These are phyloP conservation scores for Colletotrichum caudatum DNA, from an alignment of 2,329 filamentous ascomycete species.

Conservation along the genomic window DNA sequence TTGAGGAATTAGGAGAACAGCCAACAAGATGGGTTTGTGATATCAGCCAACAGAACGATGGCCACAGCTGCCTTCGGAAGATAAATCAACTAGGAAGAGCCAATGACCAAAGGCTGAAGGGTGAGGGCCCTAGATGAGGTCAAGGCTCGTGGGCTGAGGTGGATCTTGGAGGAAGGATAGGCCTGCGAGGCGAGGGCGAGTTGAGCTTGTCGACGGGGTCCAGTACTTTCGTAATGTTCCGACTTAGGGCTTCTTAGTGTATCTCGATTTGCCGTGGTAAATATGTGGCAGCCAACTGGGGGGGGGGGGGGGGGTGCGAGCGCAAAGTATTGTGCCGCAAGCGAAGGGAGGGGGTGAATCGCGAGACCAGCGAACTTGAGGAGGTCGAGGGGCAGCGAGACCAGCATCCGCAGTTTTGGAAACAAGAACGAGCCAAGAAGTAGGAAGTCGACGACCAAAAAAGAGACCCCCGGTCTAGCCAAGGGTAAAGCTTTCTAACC, in stretches of 20 bases:
- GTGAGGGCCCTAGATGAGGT: slow-evolving; percentile 39
- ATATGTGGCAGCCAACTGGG: slow-evolving; percentile 32
- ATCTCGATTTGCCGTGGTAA: slow-evolving; percentile 38
- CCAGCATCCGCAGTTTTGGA: slow-evolving; percentile 37
- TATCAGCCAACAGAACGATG: slow-evolving; percentile 26
- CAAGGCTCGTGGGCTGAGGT: slow-evolving; percentile 38
- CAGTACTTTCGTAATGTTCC: slow-evolving; percentile 36
- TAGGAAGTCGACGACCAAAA: slow-evolving; percentile 18
- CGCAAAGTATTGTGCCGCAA: slow-evolving; percentile 33
- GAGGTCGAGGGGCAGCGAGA: slow-evolving; percentile 42
- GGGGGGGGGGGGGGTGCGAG: too few relatives aligned
- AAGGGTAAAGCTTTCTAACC: slow-evolving; percentile 23
- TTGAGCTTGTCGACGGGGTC: slow-evolving; percentile 36
- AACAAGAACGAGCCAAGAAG: slow-evolving; percentile 32
- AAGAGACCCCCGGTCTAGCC: slow-evolving; percentile 27
- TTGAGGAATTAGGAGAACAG: slow-evolving; percentile 20
- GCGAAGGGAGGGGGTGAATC: slow-evolving; percentile 36
- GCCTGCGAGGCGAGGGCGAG: slow-evolving; percentile 32
- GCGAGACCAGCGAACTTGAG: slow-evolving; percentile 37
- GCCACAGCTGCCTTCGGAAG: slow-evolving; percentile 20
- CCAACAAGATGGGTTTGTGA: slow-evolving; percentile 30
- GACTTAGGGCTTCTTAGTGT: slow-evolving; percentile 38
- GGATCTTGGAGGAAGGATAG: slow-evolving; percentile 38
- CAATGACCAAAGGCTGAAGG: slow-evolving; percentile 36
- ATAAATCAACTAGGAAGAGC: slow-evolving; percentile 26